Conservation (phyloP, 768 basidiomycete species). For the Leccinum variicolor region DNA sequence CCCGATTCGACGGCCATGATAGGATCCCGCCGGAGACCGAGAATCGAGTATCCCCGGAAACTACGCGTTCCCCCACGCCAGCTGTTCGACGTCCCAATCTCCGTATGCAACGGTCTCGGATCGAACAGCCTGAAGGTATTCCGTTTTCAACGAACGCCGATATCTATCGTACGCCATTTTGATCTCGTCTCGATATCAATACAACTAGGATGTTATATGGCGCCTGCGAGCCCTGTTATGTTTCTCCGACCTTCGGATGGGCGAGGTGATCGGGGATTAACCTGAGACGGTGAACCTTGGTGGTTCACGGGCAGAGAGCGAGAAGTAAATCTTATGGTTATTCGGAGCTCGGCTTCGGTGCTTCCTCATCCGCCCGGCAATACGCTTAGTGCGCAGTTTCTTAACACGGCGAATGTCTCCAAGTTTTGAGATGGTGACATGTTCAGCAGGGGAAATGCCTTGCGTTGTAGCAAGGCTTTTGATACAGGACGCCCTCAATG, state of each 20-base stretch:
- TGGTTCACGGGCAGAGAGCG: too few relatives aligned
- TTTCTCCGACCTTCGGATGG: background rate
- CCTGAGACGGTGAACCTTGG: background rate
- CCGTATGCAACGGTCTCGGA: constrained; percentile 16
- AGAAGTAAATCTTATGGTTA: background rate
- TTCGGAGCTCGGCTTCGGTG: background rate
- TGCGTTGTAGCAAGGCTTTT: constrained; percentile 1
- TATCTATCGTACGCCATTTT: background rate
- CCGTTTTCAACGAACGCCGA: background rate
- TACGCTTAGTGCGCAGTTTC: background rate
- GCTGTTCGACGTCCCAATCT: background rate
- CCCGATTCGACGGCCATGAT: background rate
- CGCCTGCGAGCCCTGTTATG: constrained; percentile 11
- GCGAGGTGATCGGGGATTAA: background rate
- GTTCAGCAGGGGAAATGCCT: background rate
- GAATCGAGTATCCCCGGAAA: constrained; percentile 1
- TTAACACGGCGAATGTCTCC: background rate
- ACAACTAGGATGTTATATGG: constrained; percentile 24
- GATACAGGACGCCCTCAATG: background rate
- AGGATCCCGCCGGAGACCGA: background rate
- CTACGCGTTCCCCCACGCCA: background rate
- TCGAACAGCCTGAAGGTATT: background rate
- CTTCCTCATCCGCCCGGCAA: background rate
- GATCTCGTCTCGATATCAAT: background rate
- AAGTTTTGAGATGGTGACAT: background rate